Evolutionary conservation across 768 basidiomycete species (phyloP), one percentile per base, ranked within the genome.

Genomic region (Rhodotorula graminis): DNA sequence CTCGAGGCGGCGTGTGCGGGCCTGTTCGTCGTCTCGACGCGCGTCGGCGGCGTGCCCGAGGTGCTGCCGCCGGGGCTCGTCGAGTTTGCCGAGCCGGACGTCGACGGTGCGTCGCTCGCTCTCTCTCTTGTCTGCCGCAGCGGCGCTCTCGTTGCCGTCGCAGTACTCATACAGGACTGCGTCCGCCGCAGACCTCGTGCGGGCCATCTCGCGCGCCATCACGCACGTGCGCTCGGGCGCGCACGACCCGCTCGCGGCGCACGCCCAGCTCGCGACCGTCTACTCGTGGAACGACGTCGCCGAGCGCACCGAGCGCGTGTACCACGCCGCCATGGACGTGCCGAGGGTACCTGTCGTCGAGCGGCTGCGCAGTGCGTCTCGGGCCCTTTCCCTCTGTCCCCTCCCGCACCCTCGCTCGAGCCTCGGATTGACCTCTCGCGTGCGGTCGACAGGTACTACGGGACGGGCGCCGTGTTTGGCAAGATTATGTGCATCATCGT

Each of bases 1-100:
- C 85, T 99, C 56, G 96, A 99, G 83, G 96, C 95, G 0, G 96
- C 96, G 0, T 94, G 91, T 74, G 88, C 92, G 0, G 95, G 96
- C 2, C 84, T 97, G 25, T 95, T 95, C 79, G 90, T 97, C 62
- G 95, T 98, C 61, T 89, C 89, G 55, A 98, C 96, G 0, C 87
- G 88, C 57, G 95, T 97, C 0, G 96, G 96, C 0, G 96, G 96
- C 1, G 91, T 97, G 0, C 92, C 95, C 0, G 96, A 98, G 80
- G 90, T 98, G 66, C 83, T 99, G 23, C 96, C 96, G 0, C 83
- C 88, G 69, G 92, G 95, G 76, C 91, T 97, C 90, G 93, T 98
- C 70, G 92, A 91, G 62, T 96, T 98, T 78, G 92, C 94, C 0
- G 87, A 88, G 67, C 93, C 95, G 0, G 91, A 97, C 55, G 93